Evolutionary conservation across 176 grass and related monocot species (phyloP), one percentile per base, ranked within the genome.

Genomic region (Carex pumila): DNA sequence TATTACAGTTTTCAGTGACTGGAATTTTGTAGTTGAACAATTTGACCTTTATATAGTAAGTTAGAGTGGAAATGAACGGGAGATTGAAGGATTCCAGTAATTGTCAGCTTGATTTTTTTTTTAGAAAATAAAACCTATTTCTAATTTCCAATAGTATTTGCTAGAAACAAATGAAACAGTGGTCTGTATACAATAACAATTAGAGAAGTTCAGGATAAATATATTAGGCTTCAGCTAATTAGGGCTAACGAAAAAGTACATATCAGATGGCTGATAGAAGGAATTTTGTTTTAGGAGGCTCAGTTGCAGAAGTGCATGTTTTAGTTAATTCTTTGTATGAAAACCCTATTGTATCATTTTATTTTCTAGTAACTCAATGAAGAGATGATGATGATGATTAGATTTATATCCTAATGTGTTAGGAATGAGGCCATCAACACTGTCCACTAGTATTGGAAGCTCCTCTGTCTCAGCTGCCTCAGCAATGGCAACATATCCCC

Each of bases 381-480:
- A 77, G 2, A 56, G 12, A 56, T 49, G 25, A 34, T 34, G 61
- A 31, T 78, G 54, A 62, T 57, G 60, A 70, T 61, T 54, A 65
- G 47, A 47, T 19, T 66, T 49, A 6, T 77, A 72, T 79, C 17
- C 81, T 89, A 2, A 43, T 81, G 50, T 81, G 84, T 85, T 65
- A 85, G 68, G 74, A 86, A 95, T 88, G 93, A 91, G 89, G 82
- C 89, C 91, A 29, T 88, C 90, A 50, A 19, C 19, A 80, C 83
- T 92, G n/a, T 94, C 93, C 57, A 92, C 85, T 76, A 94, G 93
- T 81, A 81, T 93, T 69, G 83, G 85, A 36, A 93, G 91, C 83
- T 95, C 93, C 4, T 94, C 91, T 11, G 88, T 88, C 11, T 94
- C 91, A 79, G 89, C 74, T 83, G 67, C 92, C 68, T 95, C 96